phyloP scores from a whole-genome alignment of 345 rosid species.

The Eucalyptus cladocalyx region DNA sequence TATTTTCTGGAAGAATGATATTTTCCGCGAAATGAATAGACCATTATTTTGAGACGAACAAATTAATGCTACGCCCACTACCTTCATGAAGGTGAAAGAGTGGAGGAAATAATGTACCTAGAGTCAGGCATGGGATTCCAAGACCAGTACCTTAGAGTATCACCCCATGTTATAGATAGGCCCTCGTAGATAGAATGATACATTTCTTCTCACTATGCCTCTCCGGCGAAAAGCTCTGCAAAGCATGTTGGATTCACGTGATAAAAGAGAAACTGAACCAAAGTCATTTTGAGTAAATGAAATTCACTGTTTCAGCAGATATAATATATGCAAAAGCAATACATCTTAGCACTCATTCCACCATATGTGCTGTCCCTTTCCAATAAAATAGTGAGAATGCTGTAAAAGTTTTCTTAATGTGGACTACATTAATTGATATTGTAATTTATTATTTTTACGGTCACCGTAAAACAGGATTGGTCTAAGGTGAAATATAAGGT shows the following conservation, averaged over 20 bases:
- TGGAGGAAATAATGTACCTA: background rate
- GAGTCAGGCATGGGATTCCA: background rate
- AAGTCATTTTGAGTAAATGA: background rate
- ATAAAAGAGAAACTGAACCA: background rate
- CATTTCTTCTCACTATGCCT: conserved; percentile 15
- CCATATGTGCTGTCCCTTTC: background rate
- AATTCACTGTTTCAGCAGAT: background rate
- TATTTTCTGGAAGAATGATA: too few species aligned
- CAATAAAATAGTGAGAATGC: background rate
- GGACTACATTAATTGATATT: too few species aligned
- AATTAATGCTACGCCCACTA: background rate
- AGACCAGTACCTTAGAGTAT: background rate
- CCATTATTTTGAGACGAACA: too few species aligned
- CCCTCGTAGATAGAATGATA: conserved; percentile 9
- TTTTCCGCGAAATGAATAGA: too few species aligned
- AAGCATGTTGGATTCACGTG: background rate
- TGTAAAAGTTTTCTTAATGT: too few species aligned
- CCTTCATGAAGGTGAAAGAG: background rate
- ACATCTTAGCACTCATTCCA: background rate
- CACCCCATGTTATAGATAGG: conserved; percentile 14
- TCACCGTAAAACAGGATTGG: too few species aligned
- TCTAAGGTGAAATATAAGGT: too few species aligned
- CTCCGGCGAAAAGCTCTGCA: background rate
- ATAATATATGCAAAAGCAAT: background rate
- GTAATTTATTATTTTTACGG: too few species aligned